Percentiles rank a stretch among this genome's conserved stretches.
These are phyloP conservation scores for Jackrogersella multiformis DNA, from an alignment of 495 filamentous ascomycete species.

Conservation along the genomic window DNA sequence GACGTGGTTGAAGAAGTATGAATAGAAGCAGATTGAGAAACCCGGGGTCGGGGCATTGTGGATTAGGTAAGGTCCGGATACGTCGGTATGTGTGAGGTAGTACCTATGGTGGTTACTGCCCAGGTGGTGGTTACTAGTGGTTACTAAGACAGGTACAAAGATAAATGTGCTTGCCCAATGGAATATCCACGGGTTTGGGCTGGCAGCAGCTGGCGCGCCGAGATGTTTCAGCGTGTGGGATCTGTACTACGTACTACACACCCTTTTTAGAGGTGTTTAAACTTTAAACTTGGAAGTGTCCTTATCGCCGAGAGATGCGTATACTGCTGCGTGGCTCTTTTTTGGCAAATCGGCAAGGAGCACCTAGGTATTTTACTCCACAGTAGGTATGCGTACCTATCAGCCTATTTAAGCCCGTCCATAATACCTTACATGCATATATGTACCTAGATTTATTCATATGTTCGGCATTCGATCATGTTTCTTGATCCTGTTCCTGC, in stretches of 20 bases:
- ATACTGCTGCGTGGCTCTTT: neutral
- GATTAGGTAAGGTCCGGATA: slow-evolving; percentile 19
- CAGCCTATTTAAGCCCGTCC: neutral
- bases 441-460: neutral
- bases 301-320: slow-evolving; percentile 2
- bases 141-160: slow-evolving; percentile 16
- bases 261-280: neutral
- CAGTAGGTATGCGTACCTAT: slow-evolving; percentile 1
- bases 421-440: neutral
- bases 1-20: slow-evolving; percentile 24
- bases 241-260: neutral
- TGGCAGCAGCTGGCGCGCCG: slow-evolving; percentile 10
- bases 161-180: slow-evolving; percentile 4
- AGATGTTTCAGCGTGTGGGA: slow-evolving; percentile 7
- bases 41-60: slow-evolving; percentile 34
- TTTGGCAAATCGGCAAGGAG: neutral
- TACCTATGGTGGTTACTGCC: no score
- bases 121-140: no score
- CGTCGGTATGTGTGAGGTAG: slow-evolving; percentile 23
- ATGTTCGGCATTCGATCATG: neutral
- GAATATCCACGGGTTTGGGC: slow-evolving; percentile 3
- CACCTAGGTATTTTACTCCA: neutral
- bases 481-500: no score
- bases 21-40: slow-evolving; percentile 17
- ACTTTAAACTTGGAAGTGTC: neutral